A percentile compares a stretch with the other conserved stretches of the same genome.
These are phyloP conservation scores for Lasiodiplodia citricola DNA, from an alignment of 2,329 filamentous ascomycete species.

Conservation along the genomic window DNA sequence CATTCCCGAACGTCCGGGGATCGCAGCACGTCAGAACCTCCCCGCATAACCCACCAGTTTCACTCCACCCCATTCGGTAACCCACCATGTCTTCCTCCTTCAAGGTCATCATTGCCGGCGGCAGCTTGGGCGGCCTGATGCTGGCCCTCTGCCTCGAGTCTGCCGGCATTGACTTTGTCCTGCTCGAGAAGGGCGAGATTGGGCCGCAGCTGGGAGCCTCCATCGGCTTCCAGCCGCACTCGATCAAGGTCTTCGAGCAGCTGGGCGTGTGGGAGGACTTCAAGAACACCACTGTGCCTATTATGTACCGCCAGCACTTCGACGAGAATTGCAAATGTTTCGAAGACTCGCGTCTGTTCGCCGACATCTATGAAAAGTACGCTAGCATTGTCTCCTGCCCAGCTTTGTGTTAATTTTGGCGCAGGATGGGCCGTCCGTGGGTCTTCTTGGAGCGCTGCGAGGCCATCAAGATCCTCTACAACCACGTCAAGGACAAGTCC, in stretches of 20 bases:
- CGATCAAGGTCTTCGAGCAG: slow-evolving; percentile 34
- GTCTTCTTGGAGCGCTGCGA: slow-evolving; percentile 17
- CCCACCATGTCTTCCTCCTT: slow-evolving; percentile 11
- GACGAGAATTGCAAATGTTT: slow-evolving; percentile 19
- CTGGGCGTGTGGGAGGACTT: slow-evolving; percentile 29
- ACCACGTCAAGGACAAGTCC: slow-evolving; percentile 32
- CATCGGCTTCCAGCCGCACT: slow-evolving; percentile 33
- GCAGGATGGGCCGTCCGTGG: slow-evolving; percentile 13
- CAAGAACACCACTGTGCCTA: slow-evolving; percentile 5
- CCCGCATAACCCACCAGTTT: not conserved
- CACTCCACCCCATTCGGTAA: not conserved
- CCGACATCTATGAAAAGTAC: slow-evolving; percentile 4
- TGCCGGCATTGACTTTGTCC: slow-evolving; percentile 31
- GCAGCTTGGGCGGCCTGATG: slow-evolving; percentile 29
- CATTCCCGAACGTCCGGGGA: not conserved
- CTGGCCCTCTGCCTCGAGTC: slow-evolving; percentile 31
- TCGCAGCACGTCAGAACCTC: not conserved
- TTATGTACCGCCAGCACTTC: slow-evolving; percentile 10
- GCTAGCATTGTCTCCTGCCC: not conserved
- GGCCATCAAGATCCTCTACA: slow-evolving; percentile 27
- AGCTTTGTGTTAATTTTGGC: not conserved
- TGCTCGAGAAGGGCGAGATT: slow-evolving; percentile 34
- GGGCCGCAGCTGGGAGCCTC: slow-evolving; percentile 34
- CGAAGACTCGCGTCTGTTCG: slow-evolving; percentile 10
- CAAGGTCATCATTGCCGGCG: slow-evolving; percentile 27